These are phyloP conservation scores for Alternaria triticina DNA, from an alignment of 2,329 filamentous ascomycete species.

Conservation along the genomic window DNA sequence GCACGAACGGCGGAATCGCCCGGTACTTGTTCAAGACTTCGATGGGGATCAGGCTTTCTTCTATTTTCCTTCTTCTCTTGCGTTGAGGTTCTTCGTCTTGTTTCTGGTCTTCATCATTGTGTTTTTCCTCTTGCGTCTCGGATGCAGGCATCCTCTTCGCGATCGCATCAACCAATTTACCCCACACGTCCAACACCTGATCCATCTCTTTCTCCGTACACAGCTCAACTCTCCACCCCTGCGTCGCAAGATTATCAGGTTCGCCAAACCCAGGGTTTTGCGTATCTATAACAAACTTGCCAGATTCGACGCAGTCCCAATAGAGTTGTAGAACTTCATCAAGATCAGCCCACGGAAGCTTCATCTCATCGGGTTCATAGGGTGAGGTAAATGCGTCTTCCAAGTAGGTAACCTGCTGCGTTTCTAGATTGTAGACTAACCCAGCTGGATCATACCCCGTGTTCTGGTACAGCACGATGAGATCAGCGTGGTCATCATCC, in stretches of 20 bases:
- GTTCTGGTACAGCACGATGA: background rate
- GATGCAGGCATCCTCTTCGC: background rate
- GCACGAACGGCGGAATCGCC: background rate
- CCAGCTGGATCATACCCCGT: background rate
- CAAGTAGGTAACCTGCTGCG: background rate
- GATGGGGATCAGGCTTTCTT: fast-evolving
- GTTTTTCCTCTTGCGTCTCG: fast-evolving
- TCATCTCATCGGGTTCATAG: background rate
- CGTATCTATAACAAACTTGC: background rate
- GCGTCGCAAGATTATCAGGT: background rate
- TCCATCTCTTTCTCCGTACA: background rate
- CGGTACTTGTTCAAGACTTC: background rate
- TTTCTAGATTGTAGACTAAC: background rate
- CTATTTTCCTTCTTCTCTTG: background rate
- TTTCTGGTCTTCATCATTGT: background rate
- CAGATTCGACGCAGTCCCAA: background rate
- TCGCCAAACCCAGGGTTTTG: background rate
- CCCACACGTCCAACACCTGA: background rate
- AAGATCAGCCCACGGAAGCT: background rate
- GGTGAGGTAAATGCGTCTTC: background rate
- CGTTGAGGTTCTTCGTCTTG: background rate
- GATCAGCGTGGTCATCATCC: background rate
- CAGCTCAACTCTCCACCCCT: background rate
- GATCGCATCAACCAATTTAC: background rate
- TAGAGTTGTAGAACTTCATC: background rate